Percentiles rank a stretch among this genome's conserved stretches.
These are phyloP conservation scores for Paramecium pentaurelia DNA, from an alignment of 73 alveolate species.

Conservation along the genomic window DNA sequence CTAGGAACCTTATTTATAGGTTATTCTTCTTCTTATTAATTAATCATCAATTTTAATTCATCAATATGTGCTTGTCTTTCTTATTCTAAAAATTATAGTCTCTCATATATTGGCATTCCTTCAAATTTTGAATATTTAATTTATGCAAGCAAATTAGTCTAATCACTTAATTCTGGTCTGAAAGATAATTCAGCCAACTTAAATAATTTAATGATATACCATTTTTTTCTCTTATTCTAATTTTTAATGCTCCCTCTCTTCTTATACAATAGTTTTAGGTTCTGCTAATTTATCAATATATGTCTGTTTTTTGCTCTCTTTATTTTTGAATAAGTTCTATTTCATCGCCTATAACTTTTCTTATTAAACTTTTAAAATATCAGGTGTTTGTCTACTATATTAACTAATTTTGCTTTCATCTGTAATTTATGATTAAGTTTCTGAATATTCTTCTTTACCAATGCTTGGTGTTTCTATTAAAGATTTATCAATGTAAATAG, in stretches of 20 bases:
- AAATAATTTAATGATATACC: background rate
- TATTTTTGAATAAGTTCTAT: background rate
- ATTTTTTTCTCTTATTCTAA: background rate
- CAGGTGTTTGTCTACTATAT: background rate
- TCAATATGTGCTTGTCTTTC: constrained; percentile 14
- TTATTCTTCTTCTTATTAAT: background rate
- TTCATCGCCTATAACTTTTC: background rate
- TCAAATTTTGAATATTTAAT: background rate
- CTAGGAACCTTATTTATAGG: background rate
- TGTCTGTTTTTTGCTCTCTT: background rate
- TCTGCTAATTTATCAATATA: background rate
- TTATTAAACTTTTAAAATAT: background rate
- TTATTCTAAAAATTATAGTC: background rate
- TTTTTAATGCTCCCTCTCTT: background rate
- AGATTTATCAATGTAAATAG: background rate
- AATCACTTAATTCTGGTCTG: background rate
- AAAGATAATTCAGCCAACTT: background rate
- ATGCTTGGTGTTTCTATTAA: background rate
- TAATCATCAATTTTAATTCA: background rate
- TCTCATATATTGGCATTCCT: constrained; percentile 3
- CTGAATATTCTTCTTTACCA: constrained; percentile 4
- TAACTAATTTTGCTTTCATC: background rate
- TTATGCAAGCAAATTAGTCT: background rate
- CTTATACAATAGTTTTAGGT: background rate
- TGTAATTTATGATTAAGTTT: background rate